A percentile compares a stretch with the other conserved stretches of the same genome.
phyloP scores from a whole-genome alignment of 768 basidiomycete species.

The Russula olivacea region DNA sequence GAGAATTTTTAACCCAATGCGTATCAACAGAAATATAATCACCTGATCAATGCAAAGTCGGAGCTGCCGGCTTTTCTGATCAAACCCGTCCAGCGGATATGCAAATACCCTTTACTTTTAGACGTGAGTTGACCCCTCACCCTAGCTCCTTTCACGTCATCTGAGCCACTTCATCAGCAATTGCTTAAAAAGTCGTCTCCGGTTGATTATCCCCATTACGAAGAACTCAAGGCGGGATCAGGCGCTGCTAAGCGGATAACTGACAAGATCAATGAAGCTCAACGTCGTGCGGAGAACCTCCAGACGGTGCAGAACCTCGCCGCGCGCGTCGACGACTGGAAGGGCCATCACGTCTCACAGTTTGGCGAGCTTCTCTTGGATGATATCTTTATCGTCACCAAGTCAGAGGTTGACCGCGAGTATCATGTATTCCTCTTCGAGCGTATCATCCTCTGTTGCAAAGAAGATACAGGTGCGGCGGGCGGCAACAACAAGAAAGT shows the following conservation, averaged over 20 bases:
- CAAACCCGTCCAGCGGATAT: slow-evolving; percentile 96
- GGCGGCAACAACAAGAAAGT: slow-evolving; percentile 51
- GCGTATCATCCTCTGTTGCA: slow-evolving; percentile 98
- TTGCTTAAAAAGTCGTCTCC: slow-evolving; percentile 65
- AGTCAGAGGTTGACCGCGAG: slow-evolving; percentile 93
- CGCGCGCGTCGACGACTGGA: slow-evolving; percentile 94
- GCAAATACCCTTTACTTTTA: slow-evolving; percentile 95
- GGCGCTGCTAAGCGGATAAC: slow-evolving; percentile 89
- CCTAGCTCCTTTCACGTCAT: slow-evolving; percentile 8
- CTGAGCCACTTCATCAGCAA: slow-evolving; percentile 41
- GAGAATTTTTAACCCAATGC: slow-evolving; percentile 24
- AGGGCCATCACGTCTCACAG: slow-evolving; percentile 91
- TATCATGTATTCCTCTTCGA: slow-evolving; percentile 99
- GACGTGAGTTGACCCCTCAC: slow-evolving; percentile 51
- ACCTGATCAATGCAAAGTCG: slow-evolving; percentile 83
- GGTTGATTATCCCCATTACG: slow-evolving; percentile 59
- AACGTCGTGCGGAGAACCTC: slow-evolving; percentile 85
- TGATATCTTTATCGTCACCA: slow-evolving; percentile 93
- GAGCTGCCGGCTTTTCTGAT: slow-evolving; percentile 96
- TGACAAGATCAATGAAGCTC: slow-evolving; percentile 92
- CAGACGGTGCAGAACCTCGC: slow-evolving; percentile 85
- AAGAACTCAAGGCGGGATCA: slow-evolving; percentile 79
- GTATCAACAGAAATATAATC: slow-evolving; percentile 58
- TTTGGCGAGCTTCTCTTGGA: slow-evolving; percentile 94
- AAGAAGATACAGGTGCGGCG: slow-evolving; percentile 61